Conservation (phyloP, 768 basidiomycete genomes). For the Podaxis rugospora region DNA sequence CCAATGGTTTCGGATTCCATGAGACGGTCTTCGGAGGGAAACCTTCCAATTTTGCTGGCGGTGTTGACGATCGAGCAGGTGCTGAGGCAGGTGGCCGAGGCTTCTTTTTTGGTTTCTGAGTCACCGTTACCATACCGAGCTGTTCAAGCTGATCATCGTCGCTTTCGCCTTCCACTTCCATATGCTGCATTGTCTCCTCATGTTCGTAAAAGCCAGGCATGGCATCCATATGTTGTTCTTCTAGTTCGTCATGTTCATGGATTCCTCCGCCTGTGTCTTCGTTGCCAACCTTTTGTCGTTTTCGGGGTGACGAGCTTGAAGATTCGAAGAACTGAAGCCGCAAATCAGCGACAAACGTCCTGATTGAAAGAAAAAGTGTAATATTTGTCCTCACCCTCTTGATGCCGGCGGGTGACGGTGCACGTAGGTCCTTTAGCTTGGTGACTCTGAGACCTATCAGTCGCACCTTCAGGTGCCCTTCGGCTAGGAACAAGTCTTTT, state of each 20-base stretch:
- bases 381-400: slow-evolving; percentile 50
- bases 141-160: slow-evolving; percentile 16
- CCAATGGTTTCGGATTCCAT: not conserved
- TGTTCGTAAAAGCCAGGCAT: slow-evolving; percentile 55
- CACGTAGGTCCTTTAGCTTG: slow-evolving; percentile 79
- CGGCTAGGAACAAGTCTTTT: slow-evolving; percentile 74
- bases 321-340: slow-evolving; percentile 54
- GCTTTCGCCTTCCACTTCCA: slow-evolving; percentile 16
- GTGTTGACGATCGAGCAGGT: slow-evolving; percentile 16
- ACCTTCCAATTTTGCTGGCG: not conserved
- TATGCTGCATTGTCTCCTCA: slow-evolving; percentile 35
- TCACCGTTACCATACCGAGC: not conserved
- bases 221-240: slow-evolving; percentile 25
- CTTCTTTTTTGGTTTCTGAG: slow-evolving; percentile 7
- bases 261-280: slow-evolving; percentile 16
- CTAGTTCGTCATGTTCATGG: slow-evolving; percentile 16
- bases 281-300: slow-evolving; percentile 23
- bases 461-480: slow-evolving; percentile 74
- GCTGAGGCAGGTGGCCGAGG: slow-evolving; percentile 22
- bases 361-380: not conserved
- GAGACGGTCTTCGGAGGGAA: not conserved
- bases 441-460: slow-evolving; percentile 88
- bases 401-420: slow-evolving; percentile 51
- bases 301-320: slow-evolving; percentile 12
- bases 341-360: not conserved